These are phyloP conservation scores for Zygosaccharomyces bisporus DNA, from an alignment of 805 yeast species.

Conservation along the genomic window DNA sequence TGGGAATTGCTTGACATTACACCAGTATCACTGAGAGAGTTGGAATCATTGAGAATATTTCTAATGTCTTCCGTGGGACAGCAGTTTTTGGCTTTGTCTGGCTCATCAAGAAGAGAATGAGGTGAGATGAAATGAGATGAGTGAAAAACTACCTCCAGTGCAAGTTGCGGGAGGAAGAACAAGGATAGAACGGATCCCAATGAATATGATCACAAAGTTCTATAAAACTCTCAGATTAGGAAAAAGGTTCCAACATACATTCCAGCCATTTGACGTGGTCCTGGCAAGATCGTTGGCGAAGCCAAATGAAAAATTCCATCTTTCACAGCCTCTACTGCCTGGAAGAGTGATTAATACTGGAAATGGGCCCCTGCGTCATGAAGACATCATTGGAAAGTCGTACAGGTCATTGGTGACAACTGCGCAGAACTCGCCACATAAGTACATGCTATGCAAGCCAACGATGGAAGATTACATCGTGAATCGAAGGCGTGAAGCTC, in stretches of 20 bases:
- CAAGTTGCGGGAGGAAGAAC: conserved; percentile 1
- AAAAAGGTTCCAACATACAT: conserved; percentile 6
- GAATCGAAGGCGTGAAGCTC: conserved; percentile 42
- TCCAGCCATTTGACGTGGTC: conserved; percentile 13
- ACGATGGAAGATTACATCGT: conserved; percentile 47
- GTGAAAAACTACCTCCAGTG: conserved; percentile 4
- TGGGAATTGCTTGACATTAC: conserved; percentile 20
- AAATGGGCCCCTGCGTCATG: conserved; percentile 34
- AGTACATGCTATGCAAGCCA: conserved; percentile 39
- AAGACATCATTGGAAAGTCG: conserved; percentile 38
- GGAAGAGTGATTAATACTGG: conserved; percentile 23
- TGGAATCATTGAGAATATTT: conserved; percentile 15
- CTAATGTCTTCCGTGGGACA: conserved; percentile 8
- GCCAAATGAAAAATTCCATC: conserved; percentile 14
- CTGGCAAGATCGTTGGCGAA: conserved; percentile 13
- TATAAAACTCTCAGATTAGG: background rate
- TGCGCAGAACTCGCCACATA: conserved; percentile 16
- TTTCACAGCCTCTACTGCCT: conserved; percentile 23
- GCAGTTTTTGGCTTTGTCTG: conserved; percentile 5
- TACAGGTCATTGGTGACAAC: conserved; percentile 37
- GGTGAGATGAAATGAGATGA: background rate
- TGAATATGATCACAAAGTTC: background rate
- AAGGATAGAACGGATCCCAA: background rate
- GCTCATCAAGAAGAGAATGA: too few species aligned
- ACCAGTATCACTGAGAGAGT: conserved; percentile 12